Base-by-base conservation (phyloP, 139 green algal species). In the Coccomyxa sp. region DNA sequence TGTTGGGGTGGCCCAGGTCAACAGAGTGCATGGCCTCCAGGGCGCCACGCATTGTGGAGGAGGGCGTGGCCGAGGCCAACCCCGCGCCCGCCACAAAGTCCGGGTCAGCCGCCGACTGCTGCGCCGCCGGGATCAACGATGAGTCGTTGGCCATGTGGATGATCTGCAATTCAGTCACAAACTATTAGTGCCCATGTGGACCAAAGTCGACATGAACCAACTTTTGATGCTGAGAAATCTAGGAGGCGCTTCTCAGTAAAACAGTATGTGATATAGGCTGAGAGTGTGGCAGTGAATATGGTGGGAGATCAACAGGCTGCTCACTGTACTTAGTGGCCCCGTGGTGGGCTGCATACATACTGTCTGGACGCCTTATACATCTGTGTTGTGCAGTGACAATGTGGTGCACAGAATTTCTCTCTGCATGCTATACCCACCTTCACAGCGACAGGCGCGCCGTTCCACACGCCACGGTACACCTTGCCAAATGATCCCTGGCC, bases 371-470 rank as follows among this genome's bases (percentile, higher is more conserved):
- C 23, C 21, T 10, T 74, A 74, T 74, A 30, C 66, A 23, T 74
- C 66, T 74, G 21, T 27, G 66, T 51, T 51, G 38, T 51, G 38
- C 38, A 51, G 38, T 51, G 38, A 51, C 38, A 51, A 51, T 51
- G 38, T 51, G 38, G 3, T 51, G 7, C n/a, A 74, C 66, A 74
- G 21, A 23, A 74, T 9, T 13, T 27, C 66, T 27, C 66, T 27
- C 21, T 12, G 71, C 25, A 45, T 32, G 23, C 71, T 45, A 10
- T 25, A 10, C 71, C 4, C 17, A 95, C 89, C 85, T 97, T 97
- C 25, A 97, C 90, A 0, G 94, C 94, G 57, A 96, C 92, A n/a
- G 83, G 79, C 38, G 86, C 88, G 58, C 91, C 91, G 79, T 94
- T 93, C 94, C 94, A 97, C 51, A 82, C 81, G 38, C 82, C 89